Evolutionary conservation across 345 rosid species (phyloP).

Genomic region (Clarkia xantiana): DNA sequence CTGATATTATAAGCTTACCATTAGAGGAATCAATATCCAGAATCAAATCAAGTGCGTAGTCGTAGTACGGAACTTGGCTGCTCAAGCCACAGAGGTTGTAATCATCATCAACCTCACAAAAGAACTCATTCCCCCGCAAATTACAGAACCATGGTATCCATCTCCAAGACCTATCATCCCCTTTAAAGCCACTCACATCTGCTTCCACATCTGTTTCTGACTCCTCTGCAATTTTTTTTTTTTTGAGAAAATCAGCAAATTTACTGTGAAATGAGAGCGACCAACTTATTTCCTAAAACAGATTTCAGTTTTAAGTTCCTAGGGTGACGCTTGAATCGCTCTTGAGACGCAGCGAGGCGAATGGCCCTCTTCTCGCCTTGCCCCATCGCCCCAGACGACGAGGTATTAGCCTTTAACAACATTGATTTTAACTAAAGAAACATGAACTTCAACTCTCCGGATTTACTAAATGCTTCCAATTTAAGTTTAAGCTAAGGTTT

Average conservation of each 20-base stretch:
- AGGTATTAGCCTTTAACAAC: too few species aligned
- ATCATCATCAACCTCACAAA: constrained; percentile 90
- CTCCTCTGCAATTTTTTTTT: constrained; percentile 57
- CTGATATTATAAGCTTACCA: constrained; percentile 27
- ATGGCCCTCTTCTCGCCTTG: too few species aligned
- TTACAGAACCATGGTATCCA: constrained; percentile 98
- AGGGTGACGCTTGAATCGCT: too few species aligned
- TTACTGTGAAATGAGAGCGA: background rate
- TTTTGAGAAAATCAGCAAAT: constrained; percentile 4
- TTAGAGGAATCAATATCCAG: constrained; percentile 91
- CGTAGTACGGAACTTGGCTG: constrained; percentile 95
- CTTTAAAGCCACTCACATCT: constrained; percentile 92
- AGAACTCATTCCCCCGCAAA: constrained; percentile 85
- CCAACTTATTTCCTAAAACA: too few species aligned
- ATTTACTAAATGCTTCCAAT: too few species aligned
- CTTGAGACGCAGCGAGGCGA: too few species aligned
- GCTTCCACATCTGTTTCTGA: constrained; percentile 25
- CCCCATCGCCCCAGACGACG: too few species aligned
- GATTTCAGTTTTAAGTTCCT: too few species aligned
- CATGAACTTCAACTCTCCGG: too few species aligned
- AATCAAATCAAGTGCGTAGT: constrained; percentile 94
- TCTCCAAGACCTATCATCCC: constrained; percentile 82
- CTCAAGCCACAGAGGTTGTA: constrained; percentile 89
- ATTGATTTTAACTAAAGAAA: too few species aligned
- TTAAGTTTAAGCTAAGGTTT: too few species aligned